Evolutionary conservation across 805 yeast species (phyloP), one percentile per base, ranked within the genome.

Genomic region (Candida michaelii): DNA sequence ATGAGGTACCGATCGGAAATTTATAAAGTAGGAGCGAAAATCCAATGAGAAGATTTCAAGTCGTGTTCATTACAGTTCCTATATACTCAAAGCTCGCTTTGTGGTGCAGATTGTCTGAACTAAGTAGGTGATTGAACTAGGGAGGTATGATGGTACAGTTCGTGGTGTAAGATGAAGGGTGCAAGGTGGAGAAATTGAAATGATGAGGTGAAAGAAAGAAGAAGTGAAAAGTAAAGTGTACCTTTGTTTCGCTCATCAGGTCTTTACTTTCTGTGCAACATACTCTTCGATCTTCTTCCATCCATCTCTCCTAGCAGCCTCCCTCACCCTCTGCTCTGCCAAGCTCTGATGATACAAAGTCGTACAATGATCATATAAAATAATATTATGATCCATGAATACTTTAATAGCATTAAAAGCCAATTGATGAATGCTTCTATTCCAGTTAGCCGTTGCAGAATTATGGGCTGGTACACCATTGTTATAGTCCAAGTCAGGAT

Each of bases 361-460:
- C n/a, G 95, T 85, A 60, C 98, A 91, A 59, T 89, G 90, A 60
- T 90, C 97, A 64, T 88, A 93, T 18, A 91, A 72, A 7, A 83
- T 82, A 12, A 96, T 95, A 61, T 90, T 90, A 40, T 93, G 84
- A 56, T 91, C 97, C 82, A 90, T 80, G 58, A 93, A 90, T 43
- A 88, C 84, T 62, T 89, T 89, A 54, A 93, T 73, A 0, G 98
- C 97, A 44, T 85, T 86, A 66, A 80, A 89, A 1, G 96, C 95
- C 73, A 91, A 79, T 37, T 88, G 82, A 52, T 91, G 93, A 33
- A 93, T 90, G 29, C 96, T 89, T 55, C 93, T 78, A 63, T 93
- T 93, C 99, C 99, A 93, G 55, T 86, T 91, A 31, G 76, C 66
- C 5, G 77, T 69, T 24, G 74, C 74, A 30, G 71, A 67, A 45